These are phyloP conservation scores for Apophysomyces trapeziformis DNA, from an alignment of 371 early-diverging fungal genomes.

Conservation along the genomic window DNA sequence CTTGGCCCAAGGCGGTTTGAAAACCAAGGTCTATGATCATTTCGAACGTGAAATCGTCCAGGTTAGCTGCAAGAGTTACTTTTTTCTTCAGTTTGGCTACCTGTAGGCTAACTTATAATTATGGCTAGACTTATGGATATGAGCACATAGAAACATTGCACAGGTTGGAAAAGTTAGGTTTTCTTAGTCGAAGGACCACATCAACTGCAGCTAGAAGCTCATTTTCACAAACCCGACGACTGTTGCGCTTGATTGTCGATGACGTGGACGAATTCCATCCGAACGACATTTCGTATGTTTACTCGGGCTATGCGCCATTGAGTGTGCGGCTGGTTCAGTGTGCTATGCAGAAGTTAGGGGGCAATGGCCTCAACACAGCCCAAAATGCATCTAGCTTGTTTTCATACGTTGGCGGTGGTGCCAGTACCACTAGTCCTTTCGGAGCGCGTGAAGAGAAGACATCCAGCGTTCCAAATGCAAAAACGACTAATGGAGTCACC, in stretches of 20 bases:
- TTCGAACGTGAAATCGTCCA: conserved; percentile 84
- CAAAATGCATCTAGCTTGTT: conserved; percentile 43
- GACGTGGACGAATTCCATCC: conserved; percentile 87
- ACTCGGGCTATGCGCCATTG: conserved; percentile 93
- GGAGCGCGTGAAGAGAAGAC: conserved; percentile 5
- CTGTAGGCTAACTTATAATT: neutral
- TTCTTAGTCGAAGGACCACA: conserved; percentile 61
- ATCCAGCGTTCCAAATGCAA: neutral
- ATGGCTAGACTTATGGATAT: conserved; percentile 83
- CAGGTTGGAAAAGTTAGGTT: conserved; percentile 68
- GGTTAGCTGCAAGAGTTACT: conserved; percentile 36
- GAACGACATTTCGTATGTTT: conserved; percentile 90
- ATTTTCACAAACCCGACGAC: conserved; percentile 65
- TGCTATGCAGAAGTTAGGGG: conserved; percentile 56
- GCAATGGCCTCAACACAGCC: conserved; percentile 20
- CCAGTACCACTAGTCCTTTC: conserved; percentile 17
- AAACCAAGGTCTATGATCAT: conserved; percentile 77
- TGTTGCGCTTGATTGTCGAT: conserved; percentile 82
- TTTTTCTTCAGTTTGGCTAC: neutral
- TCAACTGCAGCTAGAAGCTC: conserved; percentile 48
- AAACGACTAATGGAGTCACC: conserved; percentile 3
- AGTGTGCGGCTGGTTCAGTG: conserved; percentile 89
- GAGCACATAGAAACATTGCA: conserved; percentile 86
- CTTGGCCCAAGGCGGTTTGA: conserved; percentile 79
- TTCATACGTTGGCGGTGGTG: conserved; percentile 35